A percentile compares a stretch with the other conserved stretches of the same genome.
Evolutionary conservation across 2,329 filamentous ascomycete species (phyloP).

Genomic region (Paracoccidioides brasiliensis): DNA sequence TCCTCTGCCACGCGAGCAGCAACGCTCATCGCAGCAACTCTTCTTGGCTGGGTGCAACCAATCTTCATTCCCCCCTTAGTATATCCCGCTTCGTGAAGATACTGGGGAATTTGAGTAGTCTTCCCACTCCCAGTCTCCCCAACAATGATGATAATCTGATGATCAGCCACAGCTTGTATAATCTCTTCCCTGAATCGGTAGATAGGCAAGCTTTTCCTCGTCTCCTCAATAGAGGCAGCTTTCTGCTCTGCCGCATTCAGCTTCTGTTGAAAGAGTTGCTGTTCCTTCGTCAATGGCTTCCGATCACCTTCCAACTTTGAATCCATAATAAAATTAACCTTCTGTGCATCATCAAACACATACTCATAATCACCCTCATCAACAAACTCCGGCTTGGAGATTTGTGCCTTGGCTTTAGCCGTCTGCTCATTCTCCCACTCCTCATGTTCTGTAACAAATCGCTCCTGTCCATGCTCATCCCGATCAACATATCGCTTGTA

Average conservation of each 20-base stretch:
- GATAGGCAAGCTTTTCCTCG: conserved; percentile 77
- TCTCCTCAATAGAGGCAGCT: conserved; percentile 78
- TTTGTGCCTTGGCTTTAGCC: conserved; percentile 75
- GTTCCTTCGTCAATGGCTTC: conserved; percentile 61
- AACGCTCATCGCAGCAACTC: conserved; percentile 95
- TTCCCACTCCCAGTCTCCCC: conserved; percentile 94
- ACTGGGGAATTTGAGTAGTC: conserved; percentile 89
- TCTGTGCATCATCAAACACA: conserved; percentile 79
- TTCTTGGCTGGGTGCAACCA: conserved; percentile 83
- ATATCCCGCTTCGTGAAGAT: conserved; percentile 80
- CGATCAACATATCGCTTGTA: conserved; percentile 83
- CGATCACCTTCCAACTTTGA: conserved; percentile 58
- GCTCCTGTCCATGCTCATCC: conserved; percentile 77
- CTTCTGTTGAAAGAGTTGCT: conserved; percentile 64
- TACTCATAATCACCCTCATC: conserved; percentile 81
- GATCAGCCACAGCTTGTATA: conserved; percentile 68
- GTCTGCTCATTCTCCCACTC: conserved; percentile 91
- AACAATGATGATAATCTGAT: conserved; percentile 82
- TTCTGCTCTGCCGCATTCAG: conserved; percentile 82
- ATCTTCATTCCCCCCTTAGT: conserved; percentile 75
- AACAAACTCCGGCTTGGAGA: conserved; percentile 58
- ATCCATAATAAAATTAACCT: conserved; percentile 73
- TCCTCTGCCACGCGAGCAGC: conserved; percentile 94
- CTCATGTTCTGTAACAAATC: conserved; percentile 84
- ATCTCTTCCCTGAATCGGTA: conserved; percentile 79